Base-by-base conservation (phyloP, 2,329 filamentous ascomycete genomes). In the Colletotrichum godetiae region DNA sequence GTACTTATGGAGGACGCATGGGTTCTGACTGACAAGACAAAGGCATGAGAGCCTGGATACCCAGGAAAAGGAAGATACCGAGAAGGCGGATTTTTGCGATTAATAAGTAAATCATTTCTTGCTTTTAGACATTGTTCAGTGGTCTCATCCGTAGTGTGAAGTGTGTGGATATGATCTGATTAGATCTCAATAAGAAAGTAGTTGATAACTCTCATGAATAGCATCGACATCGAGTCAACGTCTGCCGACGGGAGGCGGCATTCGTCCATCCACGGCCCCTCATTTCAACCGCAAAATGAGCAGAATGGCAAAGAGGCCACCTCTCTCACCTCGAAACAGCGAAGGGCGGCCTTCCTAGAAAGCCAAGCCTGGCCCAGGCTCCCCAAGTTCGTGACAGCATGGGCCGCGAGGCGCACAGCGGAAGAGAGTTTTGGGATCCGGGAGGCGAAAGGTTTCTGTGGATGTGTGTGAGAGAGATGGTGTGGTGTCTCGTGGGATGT, bases 1-100 rank as follows among this genome's bases (percentile, higher is more conserved):
- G 67, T 73, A 65, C 49, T 62, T 70, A 66, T 70, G 42, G 70
- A 31, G 70, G 66, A 65, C 29, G 33, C 33, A 24, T 58, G 29
- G 55, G 65, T 46, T 37, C 31, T 58, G 52, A 31, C 24, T 37
- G 24, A 42, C 52, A 62, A 66, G 33, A 63, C 37, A 46, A 35
- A 53, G 67, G 55, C 60, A 65, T 27, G 58, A 59, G 33, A 35
- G 49, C 55, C 35, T 42, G 67, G 35, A 57, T 52, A 65, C 62
- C 62, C 52, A 37, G 24, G 56, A 35, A 33, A 4, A 33, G 59
- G 12, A 73, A 60, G 60, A 73, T 60, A 70, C 70, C 67, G 70
- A 70, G 46, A 56, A 31, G 67, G 49, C 6, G 35, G 56, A 8
- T 11, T 37, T 68, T 31, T 63, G 69, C 57, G 67, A 57, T 55